Conservation (phyloP, 2,329 filamentous ascomycete genomes). For the Epichloe hybrida region DNA sequence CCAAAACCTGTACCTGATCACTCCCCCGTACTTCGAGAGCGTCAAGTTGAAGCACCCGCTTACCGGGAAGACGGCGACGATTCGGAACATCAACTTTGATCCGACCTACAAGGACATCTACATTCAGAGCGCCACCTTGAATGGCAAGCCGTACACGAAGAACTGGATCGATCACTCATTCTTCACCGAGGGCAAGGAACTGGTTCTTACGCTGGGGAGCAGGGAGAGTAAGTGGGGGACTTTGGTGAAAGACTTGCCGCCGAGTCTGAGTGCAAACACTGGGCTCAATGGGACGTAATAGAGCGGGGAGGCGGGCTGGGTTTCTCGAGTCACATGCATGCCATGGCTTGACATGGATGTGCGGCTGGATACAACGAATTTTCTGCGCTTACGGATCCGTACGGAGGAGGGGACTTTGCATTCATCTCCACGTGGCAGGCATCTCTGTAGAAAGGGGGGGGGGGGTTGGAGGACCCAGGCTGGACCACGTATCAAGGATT, state of each 20-base stretch:
- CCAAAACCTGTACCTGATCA: conserved; percentile 60
- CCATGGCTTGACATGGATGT: no score
- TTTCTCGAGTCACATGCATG: no score
- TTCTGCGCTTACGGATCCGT: no score
- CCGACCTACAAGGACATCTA: conserved; percentile 42
- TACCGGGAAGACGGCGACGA: conserved; percentile 45
- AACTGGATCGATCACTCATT: conserved; percentile 59
- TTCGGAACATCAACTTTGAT: conserved; percentile 51
- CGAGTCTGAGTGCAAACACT: conserved; percentile 33
- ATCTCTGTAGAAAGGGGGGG: no score
- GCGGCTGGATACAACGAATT: no score
- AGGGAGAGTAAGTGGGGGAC: conserved; percentile 55
- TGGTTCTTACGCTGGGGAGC: conserved; percentile 47
- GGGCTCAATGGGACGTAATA: conserved; percentile 6
- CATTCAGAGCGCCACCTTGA: conserved; percentile 50
- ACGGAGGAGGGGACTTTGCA: no score
- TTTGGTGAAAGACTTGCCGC: conserved; percentile 43
- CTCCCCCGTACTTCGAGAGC: conserved; percentile 53
- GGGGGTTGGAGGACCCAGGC: no score
- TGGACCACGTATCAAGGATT: no score
- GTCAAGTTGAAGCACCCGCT: conserved; percentile 43
- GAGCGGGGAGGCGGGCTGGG: no score
- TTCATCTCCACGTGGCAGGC: no score
- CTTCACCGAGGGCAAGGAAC: conserved; percentile 48
- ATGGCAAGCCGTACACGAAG: conserved; percentile 45